Conservation (phyloP, 202 grass and related monocot genomes). For the Digitaria exilis region DNA sequence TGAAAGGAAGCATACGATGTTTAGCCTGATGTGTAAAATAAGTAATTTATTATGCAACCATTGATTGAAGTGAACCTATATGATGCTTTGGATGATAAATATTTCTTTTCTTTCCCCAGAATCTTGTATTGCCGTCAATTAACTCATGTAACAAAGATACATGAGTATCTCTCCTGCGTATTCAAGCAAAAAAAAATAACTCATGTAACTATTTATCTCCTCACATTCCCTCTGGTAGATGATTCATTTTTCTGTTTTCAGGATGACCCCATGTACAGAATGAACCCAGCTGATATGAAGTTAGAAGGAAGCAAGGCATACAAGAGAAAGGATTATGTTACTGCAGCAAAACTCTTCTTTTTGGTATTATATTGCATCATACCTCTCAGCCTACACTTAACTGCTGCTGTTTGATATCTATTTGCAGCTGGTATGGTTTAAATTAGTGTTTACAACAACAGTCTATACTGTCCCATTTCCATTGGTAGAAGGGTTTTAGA, state of each 20-base stretch:
- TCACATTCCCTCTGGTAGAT: not conserved
- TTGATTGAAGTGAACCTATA: not conserved
- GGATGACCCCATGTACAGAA: conserved; percentile 17
- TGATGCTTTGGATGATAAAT: not conserved
- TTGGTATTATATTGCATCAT: conserved; percentile 28
- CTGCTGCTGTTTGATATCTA: not conserved
- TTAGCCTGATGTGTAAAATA: not conserved
- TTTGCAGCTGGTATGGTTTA: not conserved
- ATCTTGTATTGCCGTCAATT: not conserved
- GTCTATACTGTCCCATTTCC: not conserved
- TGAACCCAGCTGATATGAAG: conserved; percentile 20
- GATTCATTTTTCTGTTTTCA: not conserved
- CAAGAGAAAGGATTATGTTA: conserved; percentile 12
- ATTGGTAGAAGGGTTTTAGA: not conserved
- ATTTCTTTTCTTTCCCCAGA: not conserved
- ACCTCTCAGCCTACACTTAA: not conserved
- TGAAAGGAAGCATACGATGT: not conserved
- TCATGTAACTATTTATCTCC: not conserved
- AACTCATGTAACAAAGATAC: no score
- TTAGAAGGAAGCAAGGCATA: conserved; percentile 25
- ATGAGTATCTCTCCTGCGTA: no score
- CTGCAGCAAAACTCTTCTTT: conserved; percentile 19
- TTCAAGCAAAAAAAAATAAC: no score
- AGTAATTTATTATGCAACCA: not conserved
- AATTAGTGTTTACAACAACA: not conserved